Evolutionary conservation across 805 yeast species (phyloP).

Genomic region (Yarrowia keelungensis): DNA sequence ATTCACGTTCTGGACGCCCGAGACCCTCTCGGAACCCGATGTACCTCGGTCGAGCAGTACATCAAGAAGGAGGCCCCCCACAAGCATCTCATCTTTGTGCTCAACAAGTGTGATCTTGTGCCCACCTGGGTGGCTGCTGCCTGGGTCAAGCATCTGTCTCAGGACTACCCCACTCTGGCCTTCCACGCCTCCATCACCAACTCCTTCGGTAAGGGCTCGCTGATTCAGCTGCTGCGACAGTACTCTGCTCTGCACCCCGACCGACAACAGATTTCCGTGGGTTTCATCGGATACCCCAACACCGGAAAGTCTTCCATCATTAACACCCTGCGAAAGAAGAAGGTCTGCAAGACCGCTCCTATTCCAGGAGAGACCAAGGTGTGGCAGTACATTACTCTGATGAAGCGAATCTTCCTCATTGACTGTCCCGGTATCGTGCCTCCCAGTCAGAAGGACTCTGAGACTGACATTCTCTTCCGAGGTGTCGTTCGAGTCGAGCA

Average conservation of each 20-base stretch:
- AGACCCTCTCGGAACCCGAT: slow-evolving; percentile 96
- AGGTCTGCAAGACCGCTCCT: slow-evolving; percentile 97
- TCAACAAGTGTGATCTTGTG: slow-evolving; percentile 96
- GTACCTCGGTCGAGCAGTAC: slow-evolving; percentile 90
- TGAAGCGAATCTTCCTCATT: slow-evolving; percentile 93
- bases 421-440: slow-evolving; percentile 99
- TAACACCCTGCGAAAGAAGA: slow-evolving; percentile 90
- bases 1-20: slow-evolving; percentile 97
- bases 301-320: slow-evolving; percentile 98
- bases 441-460: slow-evolving; percentile 86
- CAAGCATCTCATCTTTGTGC: slow-evolving; percentile 90
- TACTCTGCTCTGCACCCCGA: slow-evolving; percentile 89
- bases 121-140: slow-evolving; percentile 99
- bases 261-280: slow-evolving; percentile 95
- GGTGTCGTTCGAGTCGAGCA: slow-evolving; percentile 99
- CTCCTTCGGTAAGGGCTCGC: slow-evolving; percentile 96
- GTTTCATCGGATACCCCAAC: slow-evolving; percentile 96
- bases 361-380: slow-evolving; percentile 99
- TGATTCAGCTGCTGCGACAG: slow-evolving; percentile 91
- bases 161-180: slow-evolving; percentile 91
- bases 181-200: slow-evolving; percentile 98
- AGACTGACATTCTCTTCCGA: slow-evolving; percentile 89
- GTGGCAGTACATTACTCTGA: slow-evolving; percentile 97
- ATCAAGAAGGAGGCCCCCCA: slow-evolving; percentile 94
- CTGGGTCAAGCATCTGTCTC: slow-evolving; percentile 95